Base-by-base conservation (phyloP, 2,329 filamentous ascomycete genomes). In the Fusarium redolens region DNA sequence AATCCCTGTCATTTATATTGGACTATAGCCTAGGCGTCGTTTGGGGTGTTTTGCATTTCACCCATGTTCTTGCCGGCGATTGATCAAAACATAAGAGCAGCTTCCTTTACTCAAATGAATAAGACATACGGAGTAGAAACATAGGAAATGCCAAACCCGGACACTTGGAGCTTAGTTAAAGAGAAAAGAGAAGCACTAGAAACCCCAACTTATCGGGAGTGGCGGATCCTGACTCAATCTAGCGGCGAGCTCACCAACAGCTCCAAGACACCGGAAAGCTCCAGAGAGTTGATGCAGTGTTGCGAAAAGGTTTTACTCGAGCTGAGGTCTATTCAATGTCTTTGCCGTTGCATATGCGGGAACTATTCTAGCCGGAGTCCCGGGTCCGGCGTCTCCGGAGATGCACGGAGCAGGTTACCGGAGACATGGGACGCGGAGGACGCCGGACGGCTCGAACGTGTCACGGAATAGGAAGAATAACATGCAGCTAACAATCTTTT, bases 341-440 rank as follows among this genome's bases (percentile, higher is more conserved):
- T 47, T 41, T 52, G 47, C 58, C 51, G 43, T 57, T 63, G 30
- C 44, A 43, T 55, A 60, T 73, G 65, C 54, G 28, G 60, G 61
- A 47, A 35, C 33, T 45, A 61, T 56, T 72, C 56, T 37, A 69
- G 57, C 38, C 73, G 61, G 71, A 60, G 68, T 58, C 30, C 59
- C 66, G 62, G 71, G 55, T 67, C 68, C 75, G 75, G 75, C 63
- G 62, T 68, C 45, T 51, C 73, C 75, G 68, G 74, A 45, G 57
- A 60, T 40, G 56, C 64, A 66, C 71, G 65, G 69, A 60, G 68
- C 55, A 59, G 59, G 38, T 70, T 61, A 58, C 59, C 72, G 57
- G 61, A 59, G 51, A 69, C 54, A 65, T 70, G 50, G 55, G 30
- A 61, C 40, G 59, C 65, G 61, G 65, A 62, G 43, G 61, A 70